phyloP scores from a whole-genome alignment of 257 asterid genomes.

The Vinca minor region DNA sequence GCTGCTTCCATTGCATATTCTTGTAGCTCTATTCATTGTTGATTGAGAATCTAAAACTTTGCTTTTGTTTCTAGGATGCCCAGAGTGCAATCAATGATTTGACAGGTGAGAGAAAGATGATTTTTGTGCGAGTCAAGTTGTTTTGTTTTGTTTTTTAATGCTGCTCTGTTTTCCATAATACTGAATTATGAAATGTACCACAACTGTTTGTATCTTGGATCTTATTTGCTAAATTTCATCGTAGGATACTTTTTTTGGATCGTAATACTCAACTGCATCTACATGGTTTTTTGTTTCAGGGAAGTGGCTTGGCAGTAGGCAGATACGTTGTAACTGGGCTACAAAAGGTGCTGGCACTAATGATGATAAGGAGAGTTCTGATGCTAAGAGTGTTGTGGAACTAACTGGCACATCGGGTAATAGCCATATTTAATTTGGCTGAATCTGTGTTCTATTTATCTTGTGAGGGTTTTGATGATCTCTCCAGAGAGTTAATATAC shows the following conservation, averaged over 20 bases:
- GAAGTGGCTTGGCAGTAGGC: constrained; percentile 94
- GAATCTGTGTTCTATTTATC: not conserved
- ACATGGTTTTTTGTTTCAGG: constrained; percentile 29
- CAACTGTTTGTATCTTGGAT: no score
- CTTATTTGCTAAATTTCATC: not conserved
- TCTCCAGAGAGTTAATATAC: not conserved
- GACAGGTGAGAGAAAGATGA: constrained; percentile 42
- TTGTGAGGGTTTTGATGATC: not conserved
- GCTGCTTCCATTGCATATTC: not conserved
- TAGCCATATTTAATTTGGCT: no score
- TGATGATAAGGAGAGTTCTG: constrained; percentile 70
- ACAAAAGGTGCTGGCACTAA: constrained; percentile 67
- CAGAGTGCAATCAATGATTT: constrained; percentile 83
- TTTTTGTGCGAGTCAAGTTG: no score
- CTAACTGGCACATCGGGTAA: constrained; percentile 67
- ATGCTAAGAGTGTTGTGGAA: constrained; percentile 74
- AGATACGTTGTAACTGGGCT: constrained; percentile 97
- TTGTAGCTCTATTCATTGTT: constrained; percentile 5
- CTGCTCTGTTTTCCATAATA: not conserved
- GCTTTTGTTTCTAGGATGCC: constrained; percentile 57
- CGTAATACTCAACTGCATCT: constrained; percentile 12
- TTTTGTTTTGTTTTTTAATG: no score
- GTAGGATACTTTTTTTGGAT: not conserved
- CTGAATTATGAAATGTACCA: not conserved
- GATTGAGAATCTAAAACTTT: constrained; percentile 8